These are phyloP conservation scores for Calendula officinalis DNA, from an alignment of 129 eudicot genomes.

Conservation along the genomic window DNA sequence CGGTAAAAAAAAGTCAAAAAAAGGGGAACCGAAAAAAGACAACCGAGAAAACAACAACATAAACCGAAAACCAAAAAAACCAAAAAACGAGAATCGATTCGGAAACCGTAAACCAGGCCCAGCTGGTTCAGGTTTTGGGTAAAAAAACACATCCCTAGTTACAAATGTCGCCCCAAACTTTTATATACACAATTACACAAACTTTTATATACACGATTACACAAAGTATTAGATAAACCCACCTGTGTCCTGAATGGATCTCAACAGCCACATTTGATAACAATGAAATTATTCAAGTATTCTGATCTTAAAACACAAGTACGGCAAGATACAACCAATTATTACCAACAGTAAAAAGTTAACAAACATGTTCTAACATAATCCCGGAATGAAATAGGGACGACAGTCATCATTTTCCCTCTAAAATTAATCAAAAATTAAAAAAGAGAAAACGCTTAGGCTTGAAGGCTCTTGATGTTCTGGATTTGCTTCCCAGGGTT, in stretches of 20 bases:
- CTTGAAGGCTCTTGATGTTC: conserved; percentile 70
- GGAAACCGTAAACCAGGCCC: no score
- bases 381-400: conserved; percentile 26
- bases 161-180: no score
- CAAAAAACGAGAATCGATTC: no score
- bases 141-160: no score
- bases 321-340: conserved; percentile 32
- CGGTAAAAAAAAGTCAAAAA: no score
- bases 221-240: no score
- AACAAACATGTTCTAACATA: conserved; percentile 24
- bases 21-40: no score
- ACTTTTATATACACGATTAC: no score
- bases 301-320: conserved; percentile 13
- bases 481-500: conserved; percentile 85
- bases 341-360: conserved; percentile 27
- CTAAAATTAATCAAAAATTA: not conserved
- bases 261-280: conserved; percentile 2
- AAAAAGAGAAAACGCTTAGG: conserved; percentile 20
- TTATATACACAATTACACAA: no score
- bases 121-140: no score
- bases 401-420: conserved; percentile 23
- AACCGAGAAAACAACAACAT: no score
- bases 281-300: conserved; percentile 1
- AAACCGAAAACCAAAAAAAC: no score
- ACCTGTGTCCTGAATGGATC: conserved; percentile 1